These are phyloP conservation scores for Scheffersomyces quercinus DNA, from an alignment of 1,139 yeast genomes.

Conservation along the genomic window DNA sequence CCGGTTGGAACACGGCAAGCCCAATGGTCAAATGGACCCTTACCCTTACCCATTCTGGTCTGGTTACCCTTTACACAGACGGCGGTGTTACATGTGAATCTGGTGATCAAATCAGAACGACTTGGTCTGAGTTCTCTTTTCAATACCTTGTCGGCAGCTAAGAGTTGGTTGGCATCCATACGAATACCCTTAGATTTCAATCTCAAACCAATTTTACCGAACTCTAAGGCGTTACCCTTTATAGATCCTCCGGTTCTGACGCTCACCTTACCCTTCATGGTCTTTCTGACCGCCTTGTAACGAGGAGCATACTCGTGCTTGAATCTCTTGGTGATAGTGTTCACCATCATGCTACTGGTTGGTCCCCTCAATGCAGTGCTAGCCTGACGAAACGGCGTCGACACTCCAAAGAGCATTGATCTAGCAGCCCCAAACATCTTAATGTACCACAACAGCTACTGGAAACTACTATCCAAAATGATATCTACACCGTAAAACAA, in stretches of 20 bases:
- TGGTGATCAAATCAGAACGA: constrained; percentile 69
- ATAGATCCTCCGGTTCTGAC: constrained; percentile 94
- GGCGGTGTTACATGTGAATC: constrained; percentile 83
- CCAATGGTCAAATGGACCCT: constrained; percentile 98
- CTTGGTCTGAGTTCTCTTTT: constrained; percentile 79
- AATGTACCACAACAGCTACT: background rate
- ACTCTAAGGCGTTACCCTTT: constrained; percentile 79
- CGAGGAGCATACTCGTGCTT: constrained; percentile 91
- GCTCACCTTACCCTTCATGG: constrained; percentile 92
- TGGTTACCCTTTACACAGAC: constrained; percentile 97
- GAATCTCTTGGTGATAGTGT: constrained; percentile 36
- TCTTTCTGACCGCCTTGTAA: constrained; percentile 69
- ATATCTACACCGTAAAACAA: no score
- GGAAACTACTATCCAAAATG: no score
- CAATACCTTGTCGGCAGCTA: constrained; percentile 86
- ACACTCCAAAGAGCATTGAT: constrained; percentile 5
- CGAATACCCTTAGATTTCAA: constrained; percentile 84
- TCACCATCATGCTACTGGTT: background rate
- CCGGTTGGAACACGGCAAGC: constrained; percentile 96
- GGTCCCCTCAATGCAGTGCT: background rate
- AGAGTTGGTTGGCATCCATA: constrained; percentile 84
- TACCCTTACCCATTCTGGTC: constrained; percentile 99
- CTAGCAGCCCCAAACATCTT: constrained; percentile 9
- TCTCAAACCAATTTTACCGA: constrained; percentile 86
- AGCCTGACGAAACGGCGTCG: background rate